These are phyloP conservation scores for Melaleuca quinquenervia DNA, from an alignment of 345 rosid species.

Conservation along the genomic window DNA sequence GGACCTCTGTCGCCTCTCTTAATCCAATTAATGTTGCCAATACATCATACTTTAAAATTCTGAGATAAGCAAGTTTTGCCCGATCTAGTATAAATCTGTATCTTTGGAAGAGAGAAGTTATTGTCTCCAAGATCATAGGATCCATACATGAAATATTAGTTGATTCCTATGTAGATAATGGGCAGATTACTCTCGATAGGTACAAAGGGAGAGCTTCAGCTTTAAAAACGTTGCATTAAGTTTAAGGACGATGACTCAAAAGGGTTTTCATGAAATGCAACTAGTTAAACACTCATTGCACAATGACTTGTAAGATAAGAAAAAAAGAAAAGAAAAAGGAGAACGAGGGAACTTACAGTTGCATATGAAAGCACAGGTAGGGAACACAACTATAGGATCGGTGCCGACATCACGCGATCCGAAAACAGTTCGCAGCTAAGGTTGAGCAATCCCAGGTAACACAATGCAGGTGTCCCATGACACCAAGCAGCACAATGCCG, in stretches of 20 bases:
- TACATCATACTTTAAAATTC: not conserved
- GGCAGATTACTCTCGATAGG: not conserved
- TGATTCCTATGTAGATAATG: not conserved
- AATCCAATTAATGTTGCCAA: not conserved
- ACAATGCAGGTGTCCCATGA: not conserved
- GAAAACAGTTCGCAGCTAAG: not conserved
- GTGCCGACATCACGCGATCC: not conserved
- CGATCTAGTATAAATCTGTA: not conserved
- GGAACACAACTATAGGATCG: too few species aligned
- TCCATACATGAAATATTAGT: not conserved
- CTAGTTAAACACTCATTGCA: too few species aligned
- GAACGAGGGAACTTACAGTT: too few species aligned
- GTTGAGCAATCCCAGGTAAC: not conserved
- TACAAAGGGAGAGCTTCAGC: too few species aligned
- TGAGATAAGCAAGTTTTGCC: not conserved
- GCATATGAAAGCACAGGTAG: too few species aligned
- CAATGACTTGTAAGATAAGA: too few species aligned
- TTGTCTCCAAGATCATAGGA: not conserved
- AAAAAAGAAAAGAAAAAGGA: too few species aligned
- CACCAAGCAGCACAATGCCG: not conserved
- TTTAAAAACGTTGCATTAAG: too few species aligned
- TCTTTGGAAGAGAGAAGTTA: not conserved
- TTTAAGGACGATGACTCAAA: too few species aligned
- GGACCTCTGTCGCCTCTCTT: not conserved
- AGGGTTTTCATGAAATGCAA: too few species aligned